Percentiles rank a stretch among this genome's conserved stretches.
Evolutionary conservation across 768 basidiomycete genomes (phyloP).

Genomic region (Lyophyllum atratum): DNA sequence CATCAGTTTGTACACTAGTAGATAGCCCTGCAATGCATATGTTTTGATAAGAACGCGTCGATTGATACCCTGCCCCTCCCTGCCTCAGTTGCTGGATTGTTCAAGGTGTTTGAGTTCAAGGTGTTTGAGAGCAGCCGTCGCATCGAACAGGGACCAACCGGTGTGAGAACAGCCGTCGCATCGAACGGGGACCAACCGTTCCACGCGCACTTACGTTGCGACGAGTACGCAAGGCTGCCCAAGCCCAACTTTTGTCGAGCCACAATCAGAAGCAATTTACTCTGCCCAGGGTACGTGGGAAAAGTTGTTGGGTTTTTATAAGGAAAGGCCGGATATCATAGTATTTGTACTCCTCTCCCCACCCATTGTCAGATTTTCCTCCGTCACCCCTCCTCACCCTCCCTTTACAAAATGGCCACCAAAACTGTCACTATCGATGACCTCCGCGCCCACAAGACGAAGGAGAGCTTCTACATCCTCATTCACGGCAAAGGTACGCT

Average conservation of each 20-base stretch:
- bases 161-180: too few relatives aligned
- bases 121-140: too few relatives aligned
- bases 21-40: background rate
- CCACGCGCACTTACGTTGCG: too few relatives aligned
- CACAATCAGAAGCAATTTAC: background rate
- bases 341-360: constrained; percentile 23
- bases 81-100: background rate
- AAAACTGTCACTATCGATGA: constrained; percentile 71
- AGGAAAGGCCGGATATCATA: constrained; percentile 22
- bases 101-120: background rate
- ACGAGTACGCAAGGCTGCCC: background rate
- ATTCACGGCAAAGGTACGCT: constrained; percentile 79
- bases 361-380: constrained; percentile 24
- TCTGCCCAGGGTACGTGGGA: constrained; percentile 25
- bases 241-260: background rate
- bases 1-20: constrained; percentile 25
- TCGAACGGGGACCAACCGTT: too few relatives aligned
- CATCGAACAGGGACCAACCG: too few relatives aligned
- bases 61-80: background rate
- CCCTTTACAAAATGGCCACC: constrained; percentile 36
- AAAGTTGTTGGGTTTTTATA: constrained; percentile 26
- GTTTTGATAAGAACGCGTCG: background rate
- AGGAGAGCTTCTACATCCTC: constrained; percentile 80
- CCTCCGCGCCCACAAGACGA: constrained; percentile 74
- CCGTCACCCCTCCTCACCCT: constrained; percentile 19